Conservation (phyloP, 352 stramenopile genomes). For the Pythium brachiatum region DNA sequence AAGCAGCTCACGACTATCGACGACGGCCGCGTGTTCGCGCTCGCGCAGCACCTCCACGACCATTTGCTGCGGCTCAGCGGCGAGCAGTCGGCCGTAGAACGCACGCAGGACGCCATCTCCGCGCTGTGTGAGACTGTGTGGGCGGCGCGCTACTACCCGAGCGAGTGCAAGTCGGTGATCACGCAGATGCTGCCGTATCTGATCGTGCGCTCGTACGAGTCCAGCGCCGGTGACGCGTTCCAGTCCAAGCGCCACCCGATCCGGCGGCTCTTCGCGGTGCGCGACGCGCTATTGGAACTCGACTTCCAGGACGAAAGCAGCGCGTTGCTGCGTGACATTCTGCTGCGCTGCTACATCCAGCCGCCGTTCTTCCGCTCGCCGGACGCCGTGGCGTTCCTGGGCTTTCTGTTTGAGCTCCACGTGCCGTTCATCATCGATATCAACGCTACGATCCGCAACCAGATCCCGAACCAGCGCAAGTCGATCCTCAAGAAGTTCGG, state of each 20-base stretch:
- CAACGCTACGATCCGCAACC: conserved; percentile 86
- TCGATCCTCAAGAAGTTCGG: conserved; percentile 78
- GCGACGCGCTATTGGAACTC: conserved; percentile 71
- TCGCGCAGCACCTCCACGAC: conserved; percentile 66
- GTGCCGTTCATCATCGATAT: conserved; percentile 82
- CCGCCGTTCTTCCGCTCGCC: conserved; percentile 81
- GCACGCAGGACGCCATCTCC: conserved; percentile 68
- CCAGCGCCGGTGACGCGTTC: conserved; percentile 43
- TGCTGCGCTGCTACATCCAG: conserved; percentile 87
- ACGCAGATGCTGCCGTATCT: conserved; percentile 83
- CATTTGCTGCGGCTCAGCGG: conserved; percentile 55
- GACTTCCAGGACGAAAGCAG: conserved; percentile 86
- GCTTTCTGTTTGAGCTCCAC: conserved; percentile 86
- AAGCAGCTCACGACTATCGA: conserved; percentile 47
- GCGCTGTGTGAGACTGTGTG: conserved; percentile 74
- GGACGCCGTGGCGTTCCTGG: conserved; percentile 79
- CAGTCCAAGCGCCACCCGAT: conserved; percentile 71
- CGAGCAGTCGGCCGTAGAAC: conserved; percentile 34
- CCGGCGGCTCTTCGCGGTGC: conserved; percentile 69
- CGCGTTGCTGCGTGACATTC: conserved; percentile 70
- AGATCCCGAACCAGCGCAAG: conserved; percentile 79
- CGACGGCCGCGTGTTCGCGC: conserved; percentile 50
- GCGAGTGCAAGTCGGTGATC: conserved; percentile 60
- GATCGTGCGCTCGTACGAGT: conserved; percentile 79
- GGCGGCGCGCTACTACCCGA: conserved; percentile 54